phyloP scores from a whole-genome alignment of 805 yeast genomes.

The Candida patagonica region DNA sequence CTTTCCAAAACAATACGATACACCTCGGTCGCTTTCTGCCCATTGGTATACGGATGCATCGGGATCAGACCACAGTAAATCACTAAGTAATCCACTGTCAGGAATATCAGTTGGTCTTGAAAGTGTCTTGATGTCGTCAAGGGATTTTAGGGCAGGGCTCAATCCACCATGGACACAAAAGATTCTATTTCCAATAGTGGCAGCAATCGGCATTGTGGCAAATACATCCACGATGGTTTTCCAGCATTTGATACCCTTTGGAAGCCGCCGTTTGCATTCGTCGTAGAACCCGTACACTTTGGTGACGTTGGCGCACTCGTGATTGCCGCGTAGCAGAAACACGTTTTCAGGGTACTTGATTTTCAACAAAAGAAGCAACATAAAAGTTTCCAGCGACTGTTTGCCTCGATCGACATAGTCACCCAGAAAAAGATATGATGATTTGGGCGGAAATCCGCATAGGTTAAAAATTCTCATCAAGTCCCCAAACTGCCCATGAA shows the following conservation, averaged over 20 bases:
- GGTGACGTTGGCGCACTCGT: constrained; percentile 91
- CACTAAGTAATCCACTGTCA: constrained; percentile 62
- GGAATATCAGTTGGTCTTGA: constrained; percentile 75
- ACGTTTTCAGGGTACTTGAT: constrained; percentile 91
- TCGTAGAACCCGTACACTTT: constrained; percentile 93
- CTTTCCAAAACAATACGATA: constrained; percentile 62
- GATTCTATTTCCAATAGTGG: constrained; percentile 83
- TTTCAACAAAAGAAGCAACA: constrained; percentile 75
- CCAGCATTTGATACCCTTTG: constrained; percentile 70
- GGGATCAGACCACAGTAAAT: constrained; percentile 72
- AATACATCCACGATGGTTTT: constrained; percentile 82
- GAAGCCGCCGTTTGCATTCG: constrained; percentile 76
- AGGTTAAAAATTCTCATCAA: constrained; percentile 76
- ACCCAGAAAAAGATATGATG: constrained; percentile 83
- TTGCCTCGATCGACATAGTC: constrained; percentile 96
- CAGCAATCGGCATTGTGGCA: constrained; percentile 87
- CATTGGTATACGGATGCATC: constrained; percentile 66
- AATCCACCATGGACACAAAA: constrained; percentile 80
- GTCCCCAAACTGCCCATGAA: constrained; percentile 91
- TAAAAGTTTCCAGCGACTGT: constrained; percentile 82
- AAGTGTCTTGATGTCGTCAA: constrained; percentile 62
- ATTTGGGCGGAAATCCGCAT: constrained; percentile 89
- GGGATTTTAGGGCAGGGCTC: constrained; percentile 56
- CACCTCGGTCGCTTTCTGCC: constrained; percentile 77
- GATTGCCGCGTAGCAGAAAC: constrained; percentile 84